Base-by-base conservation (phyloP, 768 basidiomycete genomes). In the Lanmaoa rubissima region DNA sequence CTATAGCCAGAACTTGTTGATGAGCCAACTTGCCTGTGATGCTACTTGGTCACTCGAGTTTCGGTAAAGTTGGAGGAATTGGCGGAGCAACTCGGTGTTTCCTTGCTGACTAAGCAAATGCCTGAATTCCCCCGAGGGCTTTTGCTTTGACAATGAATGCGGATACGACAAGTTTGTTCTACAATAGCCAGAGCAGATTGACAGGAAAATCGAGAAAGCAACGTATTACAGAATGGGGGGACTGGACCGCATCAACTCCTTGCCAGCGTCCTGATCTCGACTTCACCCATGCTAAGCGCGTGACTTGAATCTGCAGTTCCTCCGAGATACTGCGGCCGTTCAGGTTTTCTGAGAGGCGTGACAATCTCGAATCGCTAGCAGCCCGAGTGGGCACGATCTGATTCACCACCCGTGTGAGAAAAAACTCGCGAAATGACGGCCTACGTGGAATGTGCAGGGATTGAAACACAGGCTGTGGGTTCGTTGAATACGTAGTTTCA, bases 81-180 rank as follows among this genome's bases (percentile, higher is more conserved):
- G 53, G 45, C 68, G 72, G 70, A 70, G 63, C 55, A 64, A 65
- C 34, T 63, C 70, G 70, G 70, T 52, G 42, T 59, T 59, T 58
- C 11, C 43, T 59, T 50, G 70, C 70, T 72, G 70, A 72, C 62
- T 72, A 72, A 72, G 59, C 62, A 40, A 17, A 44, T 51, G 8
- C 26, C 19, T 35, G 16, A 16, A 28, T 9, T 16, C 24, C 28
- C 17, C 26, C 24, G 1, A 13, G 7, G 28, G 31, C 13, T 26
- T 28, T 19, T 26, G 9, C 28, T 21, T 12, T 16, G 32, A 24
- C 48, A 12, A 35, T 21, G 34, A 35, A 48, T 12, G 2, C 9
- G 24, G 16, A 28, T 2, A 24, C 21, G 44, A 45, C 44, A 28
- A 44, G 26, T 45, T 43, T 10, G 16, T 26, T 11, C 16, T 28